A percentile compares a stretch with the other conserved stretches of the same genome.
Conservation (phyloP, 2,329 filamentous ascomycete species). For the Colletotrichum tofieldiae region DNA sequence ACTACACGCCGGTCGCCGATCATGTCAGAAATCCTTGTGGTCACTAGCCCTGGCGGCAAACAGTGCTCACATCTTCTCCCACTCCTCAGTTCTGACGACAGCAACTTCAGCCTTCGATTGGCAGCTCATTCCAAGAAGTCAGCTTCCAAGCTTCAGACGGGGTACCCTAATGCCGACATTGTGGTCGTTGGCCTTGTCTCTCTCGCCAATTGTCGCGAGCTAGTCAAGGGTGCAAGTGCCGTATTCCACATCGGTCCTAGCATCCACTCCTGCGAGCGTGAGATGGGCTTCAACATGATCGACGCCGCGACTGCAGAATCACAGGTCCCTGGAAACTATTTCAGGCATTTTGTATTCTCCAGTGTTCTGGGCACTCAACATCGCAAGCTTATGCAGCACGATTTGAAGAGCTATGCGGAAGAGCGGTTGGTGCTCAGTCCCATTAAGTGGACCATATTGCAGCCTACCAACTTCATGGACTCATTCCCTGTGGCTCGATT, state of each 20-base stretch:
- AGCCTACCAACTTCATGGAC: conserved; percentile 25
- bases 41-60: conserved; percentile 12
- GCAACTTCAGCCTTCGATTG: conserved; percentile 8
- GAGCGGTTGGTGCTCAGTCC: conserved; percentile 15
- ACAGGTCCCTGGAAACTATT: background rate
- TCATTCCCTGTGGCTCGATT: conserved; percentile 7
- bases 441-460: conserved; percentile 10
- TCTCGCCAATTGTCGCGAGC: background rate
- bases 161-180: conserved; percentile 7
- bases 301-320: conserved; percentile 15
- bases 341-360: conserved; percentile 15
- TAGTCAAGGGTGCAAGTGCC: background rate
- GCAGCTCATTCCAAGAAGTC: conserved; percentile 1
- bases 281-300: conserved; percentile 28
- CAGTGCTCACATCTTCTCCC: conserved; percentile 8
- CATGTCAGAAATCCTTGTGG: conserved; percentile 17
- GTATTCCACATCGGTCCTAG: conserved; percentile 3
- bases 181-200: conserved; percentile 1
- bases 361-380: conserved; percentile 9
- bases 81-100: conserved; percentile 2
- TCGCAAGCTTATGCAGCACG: conserved; percentile 26
- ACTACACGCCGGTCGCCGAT: background rate
- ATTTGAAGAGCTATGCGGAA: conserved; percentile 18
- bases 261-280: conserved; percentile 21
- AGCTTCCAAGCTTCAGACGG: background rate